Conservation (phyloP, 2,329 filamentous ascomycete species). For the Apiospora malaysiana region DNA sequence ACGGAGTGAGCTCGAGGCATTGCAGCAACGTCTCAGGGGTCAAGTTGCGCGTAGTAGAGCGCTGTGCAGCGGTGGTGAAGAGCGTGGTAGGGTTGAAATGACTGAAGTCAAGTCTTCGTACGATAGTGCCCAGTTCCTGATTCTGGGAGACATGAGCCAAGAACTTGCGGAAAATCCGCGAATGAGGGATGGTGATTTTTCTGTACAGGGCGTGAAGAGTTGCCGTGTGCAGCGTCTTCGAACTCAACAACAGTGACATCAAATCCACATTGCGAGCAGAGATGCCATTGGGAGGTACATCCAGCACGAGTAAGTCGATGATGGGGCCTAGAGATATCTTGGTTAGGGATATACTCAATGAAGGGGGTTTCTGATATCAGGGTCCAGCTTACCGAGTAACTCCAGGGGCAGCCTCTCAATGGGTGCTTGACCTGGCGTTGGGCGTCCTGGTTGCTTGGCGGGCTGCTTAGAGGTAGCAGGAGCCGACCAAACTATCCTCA, state of each 20-base stretch:
- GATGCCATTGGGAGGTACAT: slow-evolving; percentile 76
- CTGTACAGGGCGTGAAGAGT: slow-evolving; percentile 78
- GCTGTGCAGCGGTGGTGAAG: slow-evolving; percentile 77
- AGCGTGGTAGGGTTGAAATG: slow-evolving; percentile 83
- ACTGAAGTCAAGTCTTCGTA: slow-evolving; percentile 81
- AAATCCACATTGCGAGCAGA: slow-evolving; percentile 79
- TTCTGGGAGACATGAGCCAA: slow-evolving; percentile 71
- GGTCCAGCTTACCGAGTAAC: slow-evolving; percentile 66
- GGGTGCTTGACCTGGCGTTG: slow-evolving; percentile 55
- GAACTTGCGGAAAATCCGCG: slow-evolving; percentile 82
- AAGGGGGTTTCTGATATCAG: neutral
- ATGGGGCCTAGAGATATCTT: slow-evolving; percentile 64
- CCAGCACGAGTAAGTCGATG: slow-evolving; percentile 75
- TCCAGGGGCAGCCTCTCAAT: slow-evolving; percentile 74
- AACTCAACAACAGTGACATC: slow-evolving; percentile 77
- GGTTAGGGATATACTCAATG: neutral
- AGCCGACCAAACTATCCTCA: slow-evolving; percentile 61
- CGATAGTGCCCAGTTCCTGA: slow-evolving; percentile 73
- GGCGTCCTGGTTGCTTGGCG: slow-evolving; percentile 34
- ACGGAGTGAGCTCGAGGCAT: slow-evolving; percentile 74
- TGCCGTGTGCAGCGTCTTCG: slow-evolving; percentile 73
- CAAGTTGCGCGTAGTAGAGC: slow-evolving; percentile 75
- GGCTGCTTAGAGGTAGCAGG: slow-evolving; percentile 32
- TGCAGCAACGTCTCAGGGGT: slow-evolving; percentile 74
- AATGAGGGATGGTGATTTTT: slow-evolving; percentile 83